phyloP scores from a whole-genome alignment of 805 yeast genomes.

The Lipomyces mesembrius region DNA sequence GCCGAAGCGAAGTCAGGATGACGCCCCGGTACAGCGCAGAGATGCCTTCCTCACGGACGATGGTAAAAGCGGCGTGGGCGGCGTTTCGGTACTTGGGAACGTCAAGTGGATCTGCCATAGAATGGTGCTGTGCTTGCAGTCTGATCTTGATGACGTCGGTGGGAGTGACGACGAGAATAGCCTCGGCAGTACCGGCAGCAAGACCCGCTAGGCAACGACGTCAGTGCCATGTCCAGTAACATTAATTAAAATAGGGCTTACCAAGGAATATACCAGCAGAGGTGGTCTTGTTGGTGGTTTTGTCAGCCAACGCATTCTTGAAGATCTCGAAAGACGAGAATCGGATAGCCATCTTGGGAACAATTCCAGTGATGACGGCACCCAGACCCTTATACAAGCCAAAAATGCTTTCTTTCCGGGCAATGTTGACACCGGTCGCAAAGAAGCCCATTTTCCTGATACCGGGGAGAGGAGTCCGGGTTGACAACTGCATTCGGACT shows the following conservation, averaged over 20 bases:
- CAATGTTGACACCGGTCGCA: conserved; percentile 78
- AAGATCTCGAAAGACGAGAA: conserved; percentile 92
- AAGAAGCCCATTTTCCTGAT: conserved; percentile 83
- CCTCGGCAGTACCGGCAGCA: conserved; percentile 96
- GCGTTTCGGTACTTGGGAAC: conserved; percentile 90
- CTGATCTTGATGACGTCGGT: conserved; percentile 97
- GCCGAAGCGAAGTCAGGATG: conserved; percentile 93
- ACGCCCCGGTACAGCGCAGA: conserved; percentile 92
- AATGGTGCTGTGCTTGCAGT: conserved; percentile 92
- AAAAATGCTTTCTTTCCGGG: conserved; percentile 75
- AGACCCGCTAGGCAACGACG: conserved; percentile 69
- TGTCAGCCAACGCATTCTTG: conserved; percentile 63
- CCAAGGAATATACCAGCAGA: conserved; percentile 71
- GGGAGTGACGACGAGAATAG: conserved; percentile 91
- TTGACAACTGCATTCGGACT: conserved; percentile 93
- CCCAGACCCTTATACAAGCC: conserved; percentile 95
- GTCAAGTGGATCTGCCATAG: conserved; percentile 79
- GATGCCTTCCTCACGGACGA: conserved; percentile 89
- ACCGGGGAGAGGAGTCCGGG: conserved; percentile 54
- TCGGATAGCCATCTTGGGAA: conserved; percentile 97
- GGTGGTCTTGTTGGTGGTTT: conserved; percentile 52
- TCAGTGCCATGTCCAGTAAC: too few species aligned
- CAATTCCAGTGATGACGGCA: conserved; percentile 95
- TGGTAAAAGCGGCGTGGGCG: conserved; percentile 82
- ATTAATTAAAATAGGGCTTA: too few species aligned